Base-by-base conservation (phyloP, 1,139 yeast genomes). In the Debaryomyces robertsiae region DNA sequence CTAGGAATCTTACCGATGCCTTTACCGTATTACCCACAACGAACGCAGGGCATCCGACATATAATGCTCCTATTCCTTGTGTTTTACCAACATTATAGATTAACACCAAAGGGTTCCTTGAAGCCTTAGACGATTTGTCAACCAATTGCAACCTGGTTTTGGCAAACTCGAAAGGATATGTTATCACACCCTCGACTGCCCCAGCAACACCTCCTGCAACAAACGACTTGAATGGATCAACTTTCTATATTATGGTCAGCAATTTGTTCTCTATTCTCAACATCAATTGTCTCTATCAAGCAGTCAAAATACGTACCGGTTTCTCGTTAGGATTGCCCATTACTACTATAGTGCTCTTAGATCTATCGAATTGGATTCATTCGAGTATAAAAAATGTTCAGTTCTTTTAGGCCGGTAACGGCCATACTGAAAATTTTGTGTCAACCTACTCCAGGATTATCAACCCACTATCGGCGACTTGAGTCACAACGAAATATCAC, bases 21-120 rank as follows among this genome's bases (percentile, higher is more conserved):
- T 93, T 93, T 43, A 88, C 93, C 0, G 98, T 91, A 61, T 93
- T 93, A 23, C 98, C 98, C 22, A 91, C 85, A 29, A 91, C 95
- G 56, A 90, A 89, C 0, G 98, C 97, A 1, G 97, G 96, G 70
- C 98, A 91, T n/a, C 98, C 98, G 2, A 91, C 91, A 58, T 93
- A 93, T 34, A 91, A 66, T 0, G 96, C 72, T 5, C 79, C 69
- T 0, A 85, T 60, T n/a, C 98, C 98, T 58, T 90, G 96, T 4
- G 79, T 73, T 53, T 74, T 81, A 11, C 87, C 89, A 3, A 86
- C 80, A 43, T 79, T 83, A 59, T 80, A 81, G 44, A 93, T 86
- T 42, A 91, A 73, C 9, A 81, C 84, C 43, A 91, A 63, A 11
- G 98, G 98, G 56, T 93, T 91, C 51, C 91, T 72, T 9, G 95